phyloP scores from a whole-genome alignment of 495 filamentous ascomycete species.

The Trichoderma reesei region DNA sequence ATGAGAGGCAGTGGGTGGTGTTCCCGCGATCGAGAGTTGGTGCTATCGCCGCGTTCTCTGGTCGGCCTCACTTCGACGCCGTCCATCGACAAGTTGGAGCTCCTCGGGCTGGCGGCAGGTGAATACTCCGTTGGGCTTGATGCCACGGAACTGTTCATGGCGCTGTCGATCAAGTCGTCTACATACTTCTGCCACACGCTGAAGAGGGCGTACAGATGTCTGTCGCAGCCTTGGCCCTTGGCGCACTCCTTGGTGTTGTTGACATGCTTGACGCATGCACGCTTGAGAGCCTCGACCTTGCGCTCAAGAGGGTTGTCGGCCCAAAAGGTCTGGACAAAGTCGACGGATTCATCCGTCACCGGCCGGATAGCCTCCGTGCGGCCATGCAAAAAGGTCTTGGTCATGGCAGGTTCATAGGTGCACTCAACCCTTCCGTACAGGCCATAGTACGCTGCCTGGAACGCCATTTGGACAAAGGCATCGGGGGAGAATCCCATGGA shows the following conservation, averaged over 20 bases:
- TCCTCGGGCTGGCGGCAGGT: slow-evolving; percentile 1
- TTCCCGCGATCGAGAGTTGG: slow-evolving; percentile 25
- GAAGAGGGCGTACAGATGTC: slow-evolving; percentile 89
- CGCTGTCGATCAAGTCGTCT: slow-evolving; percentile 48
- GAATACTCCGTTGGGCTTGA: slow-evolving; percentile 44
- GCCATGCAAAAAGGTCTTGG: slow-evolving; percentile 84
- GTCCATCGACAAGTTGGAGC: slow-evolving; percentile 30
- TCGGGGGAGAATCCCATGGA: slow-evolving; percentile 95
- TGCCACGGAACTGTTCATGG: slow-evolving; percentile 43
- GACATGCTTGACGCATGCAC: slow-evolving; percentile 74
- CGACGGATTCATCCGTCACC: slow-evolving; percentile 67
- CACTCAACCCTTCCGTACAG: slow-evolving; percentile 90
- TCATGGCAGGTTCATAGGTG: slow-evolving; percentile 98
- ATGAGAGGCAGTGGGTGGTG: slow-evolving; percentile 55
- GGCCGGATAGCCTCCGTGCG: slow-evolving; percentile 89
- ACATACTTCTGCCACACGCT: slow-evolving; percentile 88
- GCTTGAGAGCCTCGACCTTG: slow-evolving; percentile 76
- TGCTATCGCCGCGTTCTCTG: slow-evolving; percentile 29
- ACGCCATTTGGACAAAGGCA: slow-evolving; percentile 98
- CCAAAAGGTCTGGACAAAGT: slow-evolving; percentile 94
- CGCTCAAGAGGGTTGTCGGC: slow-evolving; percentile 70
- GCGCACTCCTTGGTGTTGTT: slow-evolving; percentile 75
- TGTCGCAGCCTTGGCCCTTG: slow-evolving; percentile 85
- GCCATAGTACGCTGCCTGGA: slow-evolving; percentile 97
- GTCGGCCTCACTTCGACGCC: slow-evolving; percentile 20